Base-by-base conservation (phyloP, 495 filamentous ascomycete species). In the Penicillium paradoxum region DNA sequence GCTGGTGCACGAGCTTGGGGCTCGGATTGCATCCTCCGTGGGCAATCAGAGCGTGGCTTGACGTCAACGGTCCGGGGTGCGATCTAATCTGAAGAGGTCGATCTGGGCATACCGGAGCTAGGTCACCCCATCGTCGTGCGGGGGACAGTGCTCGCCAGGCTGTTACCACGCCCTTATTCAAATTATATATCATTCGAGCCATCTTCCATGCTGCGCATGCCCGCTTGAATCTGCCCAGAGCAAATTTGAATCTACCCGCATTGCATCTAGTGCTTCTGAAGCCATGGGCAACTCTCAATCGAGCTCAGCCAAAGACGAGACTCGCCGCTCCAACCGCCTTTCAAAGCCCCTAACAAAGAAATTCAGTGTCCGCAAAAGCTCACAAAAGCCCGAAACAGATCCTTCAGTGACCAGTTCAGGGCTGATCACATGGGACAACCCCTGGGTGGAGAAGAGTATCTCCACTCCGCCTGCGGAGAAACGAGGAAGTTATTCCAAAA, bases 271-370 rank as follows among this genome's bases (percentile, higher is more conserved):
- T 37, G 43, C 22, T 30, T 54, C 14, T 34, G 45, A 59, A 66
- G 63, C 43, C 60, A 74, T 74, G 67, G 70, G 70, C 59, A 73
- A 67, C 51, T 57, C 57, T 40, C 63, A 69, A 50, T 76, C 73
- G 24, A 65, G 57, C 17, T 56, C 55, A 55, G 65, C 58, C 37
- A 70, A 62, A 64, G 60, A 71, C 34, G 73, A 75, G 47, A 67
- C 55, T 32, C 64, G 63, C 48, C 68, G 65, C 34, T 59, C 64
- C 21, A 74, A 71, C 30, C 68, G 73, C 27, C 62, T 76, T 40
- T 75, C 74, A 22, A 79, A 79, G 37, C 73, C 75, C 17, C 63
- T 67, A 19, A 67, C 68, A 11, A 71, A 65, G 41, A 60, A 58
- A 18, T 21, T 60, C 6, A 57, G 41, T 55, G 29, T 45, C 44